Base-by-base conservation (phyloP, 2,329 filamentous ascomycete species). In the Alternaria metachromatica region DNA sequence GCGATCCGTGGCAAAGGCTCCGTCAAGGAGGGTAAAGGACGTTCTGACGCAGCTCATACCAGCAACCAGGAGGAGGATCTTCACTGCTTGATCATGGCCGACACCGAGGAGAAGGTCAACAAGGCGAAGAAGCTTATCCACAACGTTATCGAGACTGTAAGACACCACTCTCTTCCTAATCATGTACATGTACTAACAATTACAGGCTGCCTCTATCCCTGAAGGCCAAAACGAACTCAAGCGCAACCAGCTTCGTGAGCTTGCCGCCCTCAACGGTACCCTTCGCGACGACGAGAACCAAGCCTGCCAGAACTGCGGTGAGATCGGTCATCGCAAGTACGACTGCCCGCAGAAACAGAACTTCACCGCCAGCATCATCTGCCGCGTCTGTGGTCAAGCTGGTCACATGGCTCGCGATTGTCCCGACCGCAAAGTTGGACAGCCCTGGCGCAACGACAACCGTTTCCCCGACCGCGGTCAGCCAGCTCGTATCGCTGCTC, bases 21-120 rank as follows among this genome's bases (percentile, higher is more conserved):
- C 76, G 96, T 99, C 81, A 99, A 99, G 84, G 96, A 99, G 88
- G 96, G 96, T 86, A 99, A 99, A 82, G 96, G 96, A 73, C 94
- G 96, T 73, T 98, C 96, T 85, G 96, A 99, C 82, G 96, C 96
- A 76, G 96, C 96, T 84, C 96, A 99, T 83, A 94, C 95, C 82
- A 98, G 96, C 88, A 99, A 99, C 87, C 96, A 99, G 87, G 96
- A 99, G 86, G 96, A 99, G 84, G 96, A 99, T 81, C 87, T 99
- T 62, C 96, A 99, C 84, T 99, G 96, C 83, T 86, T 99, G 80
- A 98, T 99, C 84, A 99, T 99, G 96, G 96, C 96, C 77, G 96
- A 99, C 78, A 98, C 95, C 41, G 96, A 99, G 84, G 96, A 99
- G 68, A 99, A 99, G 85, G 94, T 99, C 80, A 97, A 97, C 86